These are phyloP conservation scores for Ammopiptanthus mongolicus DNA, from an alignment of 306 rosid genomes.

Conservation along the genomic window DNA sequence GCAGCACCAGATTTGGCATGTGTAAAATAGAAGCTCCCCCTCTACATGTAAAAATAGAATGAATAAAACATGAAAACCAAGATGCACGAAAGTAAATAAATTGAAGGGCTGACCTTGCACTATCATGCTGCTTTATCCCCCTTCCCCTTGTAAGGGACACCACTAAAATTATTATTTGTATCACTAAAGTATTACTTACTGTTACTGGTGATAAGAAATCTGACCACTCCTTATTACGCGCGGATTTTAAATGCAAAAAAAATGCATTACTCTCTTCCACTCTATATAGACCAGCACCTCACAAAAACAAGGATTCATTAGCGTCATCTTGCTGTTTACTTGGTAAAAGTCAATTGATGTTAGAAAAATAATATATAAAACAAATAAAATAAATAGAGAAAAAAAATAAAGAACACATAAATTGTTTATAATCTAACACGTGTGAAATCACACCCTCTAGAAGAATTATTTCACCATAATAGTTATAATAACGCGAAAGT, in stretches of 20 bases:
- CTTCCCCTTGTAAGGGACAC: background rate
- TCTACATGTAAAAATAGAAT: constrained; percentile 24
- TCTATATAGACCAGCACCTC: background rate
- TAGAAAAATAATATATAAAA: too few species aligned
- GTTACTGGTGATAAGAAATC: background rate
- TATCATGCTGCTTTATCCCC: background rate
- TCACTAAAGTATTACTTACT: background rate
- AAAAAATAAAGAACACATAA: too few species aligned
- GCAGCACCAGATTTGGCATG: background rate
- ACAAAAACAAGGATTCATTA: background rate
- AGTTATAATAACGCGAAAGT: too few species aligned
- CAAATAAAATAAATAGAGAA: too few species aligned
- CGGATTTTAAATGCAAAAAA: background rate
- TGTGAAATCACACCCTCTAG: too few species aligned
- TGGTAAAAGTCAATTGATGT: background rate
- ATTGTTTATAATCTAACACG: too few species aligned
- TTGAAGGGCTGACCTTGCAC: background rate
- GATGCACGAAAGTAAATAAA: constrained; percentile 32
- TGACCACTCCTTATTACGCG: background rate
- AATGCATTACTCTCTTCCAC: background rate
- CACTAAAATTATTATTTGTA: background rate
- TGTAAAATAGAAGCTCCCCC: constrained; percentile 34
- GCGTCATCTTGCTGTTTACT: background rate
- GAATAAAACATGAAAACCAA: constrained; percentile 15
- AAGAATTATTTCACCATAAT: too few species aligned